phyloP scores from a whole-genome alignment of 202 grass and related monocot genomes.

The Schoenoplectus triqueter region DNA sequence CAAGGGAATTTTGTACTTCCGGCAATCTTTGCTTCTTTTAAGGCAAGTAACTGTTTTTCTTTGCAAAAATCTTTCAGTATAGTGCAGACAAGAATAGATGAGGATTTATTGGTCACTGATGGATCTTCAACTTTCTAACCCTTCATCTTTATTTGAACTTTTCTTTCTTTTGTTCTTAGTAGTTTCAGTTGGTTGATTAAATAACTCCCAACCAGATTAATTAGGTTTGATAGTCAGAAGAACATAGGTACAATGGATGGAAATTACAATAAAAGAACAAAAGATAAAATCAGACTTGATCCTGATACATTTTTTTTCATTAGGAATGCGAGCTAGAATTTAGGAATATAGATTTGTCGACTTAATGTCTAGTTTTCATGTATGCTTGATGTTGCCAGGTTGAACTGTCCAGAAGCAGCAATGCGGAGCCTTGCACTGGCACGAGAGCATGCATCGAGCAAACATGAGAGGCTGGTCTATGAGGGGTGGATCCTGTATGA shows the following conservation, averaged over 20 bases:
- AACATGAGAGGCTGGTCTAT: conserved; percentile 86
- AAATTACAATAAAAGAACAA: background rate
- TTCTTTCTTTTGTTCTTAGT: background rate
- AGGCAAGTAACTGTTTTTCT: conserved; percentile 54
- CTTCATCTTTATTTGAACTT: background rate
- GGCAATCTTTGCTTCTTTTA: conserved; percentile 97
- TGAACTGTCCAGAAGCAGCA: conserved; percentile 93
- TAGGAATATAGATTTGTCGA: background rate
- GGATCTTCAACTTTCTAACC: background rate
- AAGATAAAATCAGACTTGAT: too few species aligned
- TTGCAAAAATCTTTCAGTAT: background rate
- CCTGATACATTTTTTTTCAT: background rate
- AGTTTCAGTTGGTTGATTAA: background rate
- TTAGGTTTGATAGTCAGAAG: too few species aligned
- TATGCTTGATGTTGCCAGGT: conserved; percentile 42
- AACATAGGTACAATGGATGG: too few species aligned
- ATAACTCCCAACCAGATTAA: background rate
- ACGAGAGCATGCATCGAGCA: conserved; percentile 74
- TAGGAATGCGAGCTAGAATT: background rate
- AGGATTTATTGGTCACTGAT: background rate
- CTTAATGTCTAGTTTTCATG: conserved; percentile 22
- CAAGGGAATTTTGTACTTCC: conserved; percentile 95
- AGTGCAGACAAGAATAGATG: background rate
- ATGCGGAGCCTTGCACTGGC: conserved; percentile 96
- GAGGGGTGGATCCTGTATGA: conserved; percentile 99